Base-by-base conservation (phyloP, 2,329 filamentous ascomycete genomes). In the Penicillium nordicum region DNA sequence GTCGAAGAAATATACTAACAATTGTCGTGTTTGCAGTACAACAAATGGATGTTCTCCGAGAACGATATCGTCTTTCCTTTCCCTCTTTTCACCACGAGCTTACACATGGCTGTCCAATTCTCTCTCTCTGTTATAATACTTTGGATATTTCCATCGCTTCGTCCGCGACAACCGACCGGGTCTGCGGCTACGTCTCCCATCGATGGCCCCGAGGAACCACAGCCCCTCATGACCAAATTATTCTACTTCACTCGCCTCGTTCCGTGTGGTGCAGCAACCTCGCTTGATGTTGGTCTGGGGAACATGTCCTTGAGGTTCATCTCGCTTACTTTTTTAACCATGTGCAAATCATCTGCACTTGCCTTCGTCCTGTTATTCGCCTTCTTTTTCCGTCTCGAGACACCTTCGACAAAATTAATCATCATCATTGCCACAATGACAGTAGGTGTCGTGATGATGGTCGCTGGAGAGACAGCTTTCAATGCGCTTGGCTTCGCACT, bases 11-110 rank as follows among this genome's bases (percentile, higher is more conserved):
- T 11, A n/a, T 42, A 58, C 59, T 67, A 52, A 63, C 34, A n/a
- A 42, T 42, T 21, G 32, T 30, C n/a, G 9, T 45, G 45, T 29
- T 43, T 38, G 37, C 65, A 94, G 88, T 99, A 97, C 81, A 99
- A 99, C 82, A 97, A 97, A 79, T 97, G 94, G 94, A 97, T 99
- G 93, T 97, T 99, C 77, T 89, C 90, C 68, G 83, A 88, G 59
- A 83, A 88, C 64, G 85, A 88, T 63, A 84, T 95, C 65, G 88
- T 97, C 75, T 99, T 99, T 72, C 87, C 90, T 50, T 97, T 94
- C 69, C 94, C 94, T 38, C 83, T 99, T 48, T 97, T 97, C 75
- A 96, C 92, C 11, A 99, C 94, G 4, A 90, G 90, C 62, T 80
- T 94, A 72, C 94, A 99, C 78, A 97, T 97, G 92, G 78, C 92